Conservation (phyloP, 345 rosid genomes). For the Capsella bursapastoris region DNA sequence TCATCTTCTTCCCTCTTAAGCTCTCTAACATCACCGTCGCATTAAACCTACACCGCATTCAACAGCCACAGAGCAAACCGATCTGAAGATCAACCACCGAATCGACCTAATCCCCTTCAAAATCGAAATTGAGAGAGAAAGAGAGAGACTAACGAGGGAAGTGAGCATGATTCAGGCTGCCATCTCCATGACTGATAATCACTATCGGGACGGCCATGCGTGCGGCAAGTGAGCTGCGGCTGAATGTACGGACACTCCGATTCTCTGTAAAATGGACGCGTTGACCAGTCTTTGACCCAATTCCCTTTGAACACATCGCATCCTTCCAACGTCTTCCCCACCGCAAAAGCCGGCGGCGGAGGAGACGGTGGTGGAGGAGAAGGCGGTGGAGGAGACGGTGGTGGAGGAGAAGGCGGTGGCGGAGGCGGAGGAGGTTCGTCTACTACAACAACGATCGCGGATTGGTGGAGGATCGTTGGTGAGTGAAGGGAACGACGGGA, state of each 20-base stretch:
- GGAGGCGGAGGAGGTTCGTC: constrained; percentile 17
- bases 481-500: constrained; percentile 52
- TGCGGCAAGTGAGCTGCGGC: constrained; percentile 87
- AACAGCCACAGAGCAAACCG: neutral
- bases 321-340: constrained; percentile 57
- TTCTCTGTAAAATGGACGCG: constrained; percentile 70
- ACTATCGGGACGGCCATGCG: constrained; percentile 71
- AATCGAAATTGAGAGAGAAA: neutral
- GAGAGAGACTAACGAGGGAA: constrained; percentile 65
- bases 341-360: constrained; percentile 35
- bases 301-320: constrained; percentile 77
- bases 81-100: constrained; percentile 19
- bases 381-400: constrained; percentile 8
- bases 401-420: neutral
- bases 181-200: constrained; percentile 83
- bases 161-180: constrained; percentile 84
- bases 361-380: neutral
- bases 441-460: neutral
- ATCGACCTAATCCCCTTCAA: neutral
- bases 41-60: constrained; percentile 61
- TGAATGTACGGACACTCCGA: constrained; percentile 89
- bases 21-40: constrained; percentile 83
- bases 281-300: constrained; percentile 74
- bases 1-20: constrained; percentile 85
- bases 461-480: constrained; percentile 31